A percentile compares a stretch with the other conserved stretches of the same genome.
phyloP scores from a whole-genome alignment of 345 rosid species.

The Salix brachista region DNA sequence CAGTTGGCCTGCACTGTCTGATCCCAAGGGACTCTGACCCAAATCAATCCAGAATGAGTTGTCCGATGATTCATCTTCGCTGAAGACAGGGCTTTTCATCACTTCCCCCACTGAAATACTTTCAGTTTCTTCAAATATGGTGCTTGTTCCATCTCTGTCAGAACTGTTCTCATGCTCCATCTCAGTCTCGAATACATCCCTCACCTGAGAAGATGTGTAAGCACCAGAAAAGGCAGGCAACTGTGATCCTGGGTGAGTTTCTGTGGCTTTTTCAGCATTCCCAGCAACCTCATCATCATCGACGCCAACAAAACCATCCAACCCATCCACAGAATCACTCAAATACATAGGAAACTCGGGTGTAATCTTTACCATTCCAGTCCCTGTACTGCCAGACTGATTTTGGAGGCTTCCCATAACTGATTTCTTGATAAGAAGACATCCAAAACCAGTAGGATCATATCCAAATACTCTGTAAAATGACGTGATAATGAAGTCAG shows the following conservation, averaged over 20 bases:
- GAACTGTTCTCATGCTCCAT: conserved; percentile 79
- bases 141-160: conserved; percentile 82
- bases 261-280: conserved; percentile 55
- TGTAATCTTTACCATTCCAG: conserved; percentile 95
- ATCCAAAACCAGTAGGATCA: conserved; percentile 99
- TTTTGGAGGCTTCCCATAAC: conserved; percentile 92
- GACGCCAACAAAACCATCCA: conserved; percentile 55
- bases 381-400: conserved; percentile 82
- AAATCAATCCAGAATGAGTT: conserved; percentile 87
- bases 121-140: conserved; percentile 89
- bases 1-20: conserved; percentile 50
- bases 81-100: conserved; percentile 95
- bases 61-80: conserved; percentile 94
- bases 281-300: conserved; percentile 51
- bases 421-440: conserved; percentile 93
- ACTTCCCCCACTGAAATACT: conserved; percentile 88
- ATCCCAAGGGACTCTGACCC: conserved; percentile 90
- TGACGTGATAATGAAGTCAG: conserved; percentile 93
- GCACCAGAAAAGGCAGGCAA: conserved; percentile 97
- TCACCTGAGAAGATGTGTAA: conserved; percentile 79
- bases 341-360: conserved; percentile 92
- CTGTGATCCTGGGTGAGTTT: conserved; percentile 52
- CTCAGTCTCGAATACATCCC: conserved; percentile 88
- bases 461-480: conserved; percentile 92
- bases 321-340: conserved; percentile 83